Evolutionary conservation across 371 early-diverging fungal species (phyloP).

Genomic region (Syncephalastrum racemosum): DNA sequence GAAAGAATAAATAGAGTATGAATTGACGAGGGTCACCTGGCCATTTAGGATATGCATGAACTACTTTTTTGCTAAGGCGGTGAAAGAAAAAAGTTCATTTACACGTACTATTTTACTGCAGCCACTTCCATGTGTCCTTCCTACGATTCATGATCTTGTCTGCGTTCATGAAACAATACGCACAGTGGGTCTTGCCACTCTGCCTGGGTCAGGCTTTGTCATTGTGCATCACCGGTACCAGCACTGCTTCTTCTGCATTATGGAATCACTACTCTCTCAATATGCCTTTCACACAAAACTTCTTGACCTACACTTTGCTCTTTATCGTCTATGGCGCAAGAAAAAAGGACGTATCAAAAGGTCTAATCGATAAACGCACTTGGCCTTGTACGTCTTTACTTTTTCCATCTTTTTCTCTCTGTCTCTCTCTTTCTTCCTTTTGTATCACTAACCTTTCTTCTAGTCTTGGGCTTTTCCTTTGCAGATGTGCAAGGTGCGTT

Average conservation of each 20-base stretch:
- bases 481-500: constrained; percentile 44
- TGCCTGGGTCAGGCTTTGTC: constrained; percentile 43
- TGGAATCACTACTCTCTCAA: constrained; percentile 36
- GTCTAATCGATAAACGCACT: constrained; percentile 1
- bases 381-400: constrained; percentile 22
- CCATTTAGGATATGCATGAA: too few relatives aligned
- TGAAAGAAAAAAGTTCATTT: constrained; percentile 1
- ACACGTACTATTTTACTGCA: neutral
- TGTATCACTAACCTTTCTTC: neutral
- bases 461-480: constrained; percentile 43
- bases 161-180: too few relatives aligned
- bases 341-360: constrained; percentile 5
- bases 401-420: neutral
- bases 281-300: constrained; percentile 44
- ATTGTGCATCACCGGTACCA: constrained; percentile 45
- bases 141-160: neutral
- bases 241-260: constrained; percentile 42
- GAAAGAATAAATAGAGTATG: too few relatives aligned
- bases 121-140: neutral
- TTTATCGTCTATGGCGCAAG: constrained; percentile 20
- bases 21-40: too few relatives aligned
- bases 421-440: too few relatives aligned
- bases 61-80: too few relatives aligned
- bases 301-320: constrained; percentile 34
- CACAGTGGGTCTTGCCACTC: constrained; percentile 21